Percentiles rank a stretch among this genome's conserved stretches.
Evolutionary conservation across 225 moss, liverwort and hornwort species (phyloP).

Genomic region (Sphagnum tenellum): DNA sequence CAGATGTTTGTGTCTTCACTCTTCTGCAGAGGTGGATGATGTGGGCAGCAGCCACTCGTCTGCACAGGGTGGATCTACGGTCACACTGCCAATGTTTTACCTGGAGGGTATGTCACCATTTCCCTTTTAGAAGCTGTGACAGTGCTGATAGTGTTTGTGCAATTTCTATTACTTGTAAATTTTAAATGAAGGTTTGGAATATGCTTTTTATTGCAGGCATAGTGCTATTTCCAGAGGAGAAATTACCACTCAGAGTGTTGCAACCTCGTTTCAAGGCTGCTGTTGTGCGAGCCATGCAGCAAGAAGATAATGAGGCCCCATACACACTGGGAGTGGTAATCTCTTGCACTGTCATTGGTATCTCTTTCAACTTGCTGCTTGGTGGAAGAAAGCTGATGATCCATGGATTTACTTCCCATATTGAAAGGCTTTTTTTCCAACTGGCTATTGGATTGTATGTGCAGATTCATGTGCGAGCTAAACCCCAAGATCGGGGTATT

Average conservation of each 20-base stretch:
- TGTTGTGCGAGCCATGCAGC: slow-evolving; percentile 67
- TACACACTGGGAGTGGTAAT: slow-evolving; percentile 84
- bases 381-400: too few relatives aligned
- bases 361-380: too few relatives aligned
- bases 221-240: slow-evolving; percentile 84
- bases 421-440: too few relatives aligned
- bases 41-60: slow-evolving; percentile 43
- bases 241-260: slow-evolving; percentile 82
- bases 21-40: slow-evolving; percentile 78
- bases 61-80: slow-evolving; percentile 56
- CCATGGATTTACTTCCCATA: too few relatives aligned
- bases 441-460: neutral
- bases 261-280: slow-evolving; percentile 90
- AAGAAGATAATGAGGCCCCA: slow-evolving; percentile 54
- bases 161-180: too few relatives aligned
- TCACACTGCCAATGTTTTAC: slow-evolving; percentile 92
- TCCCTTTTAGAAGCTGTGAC: too few relatives aligned
- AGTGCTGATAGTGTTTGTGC: too few relatives aligned
- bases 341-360: neutral
- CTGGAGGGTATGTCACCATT: slow-evolving; percentile 58
- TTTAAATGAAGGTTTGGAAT: slow-evolving; percentile 4
- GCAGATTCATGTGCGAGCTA: slow-evolving; percentile 81
- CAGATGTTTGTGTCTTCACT: too few relatives aligned
- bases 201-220: slow-evolving; percentile 37
- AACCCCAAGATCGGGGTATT: slow-evolving; percentile 32